Conservation (phyloP, 352 stramenopile species). For the Phytophthora ohioensis region DNA sequence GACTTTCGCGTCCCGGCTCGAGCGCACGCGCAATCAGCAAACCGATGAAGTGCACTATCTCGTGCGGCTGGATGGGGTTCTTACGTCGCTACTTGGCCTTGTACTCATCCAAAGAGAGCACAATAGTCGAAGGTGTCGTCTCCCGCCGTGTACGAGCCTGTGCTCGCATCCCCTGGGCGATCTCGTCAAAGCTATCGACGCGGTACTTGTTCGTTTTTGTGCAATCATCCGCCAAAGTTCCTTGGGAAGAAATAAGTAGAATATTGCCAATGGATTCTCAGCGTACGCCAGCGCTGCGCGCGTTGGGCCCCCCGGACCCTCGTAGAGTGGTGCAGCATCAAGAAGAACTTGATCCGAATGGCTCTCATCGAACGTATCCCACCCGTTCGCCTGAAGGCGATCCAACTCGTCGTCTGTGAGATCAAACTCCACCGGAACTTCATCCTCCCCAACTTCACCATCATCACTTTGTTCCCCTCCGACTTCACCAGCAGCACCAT, state of each 20-base stretch:
- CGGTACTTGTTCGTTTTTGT: background rate
- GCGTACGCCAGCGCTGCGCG: slow-evolving; percentile 3
- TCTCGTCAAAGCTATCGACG: background rate
- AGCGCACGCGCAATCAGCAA: background rate
- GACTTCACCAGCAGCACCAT: background rate
- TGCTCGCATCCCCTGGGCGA: background rate
- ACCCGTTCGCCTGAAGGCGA: background rate
- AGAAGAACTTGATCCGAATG: slow-evolving; percentile 1
- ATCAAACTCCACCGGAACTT: slow-evolving; percentile 6
- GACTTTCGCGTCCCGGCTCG: background rate
- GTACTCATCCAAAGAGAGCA: background rate
- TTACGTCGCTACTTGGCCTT: background rate
- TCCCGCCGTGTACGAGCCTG: background rate
- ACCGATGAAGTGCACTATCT: background rate
- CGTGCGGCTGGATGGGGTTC: background rate
- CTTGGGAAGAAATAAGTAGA: slow-evolving; percentile 16
- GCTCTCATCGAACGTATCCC: slow-evolving; percentile 7
- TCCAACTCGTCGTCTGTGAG: background rate
- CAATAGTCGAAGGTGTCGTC: background rate
- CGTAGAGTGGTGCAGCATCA: background rate
- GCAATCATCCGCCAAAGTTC: slow-evolving; percentile 11
- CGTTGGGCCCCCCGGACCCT: background rate
- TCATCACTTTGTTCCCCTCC: background rate
- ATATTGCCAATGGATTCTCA: background rate
- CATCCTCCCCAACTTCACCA: background rate